phyloP scores from a whole-genome alignment of 805 yeast genomes.

The Metschnikowia sp. region DNA sequence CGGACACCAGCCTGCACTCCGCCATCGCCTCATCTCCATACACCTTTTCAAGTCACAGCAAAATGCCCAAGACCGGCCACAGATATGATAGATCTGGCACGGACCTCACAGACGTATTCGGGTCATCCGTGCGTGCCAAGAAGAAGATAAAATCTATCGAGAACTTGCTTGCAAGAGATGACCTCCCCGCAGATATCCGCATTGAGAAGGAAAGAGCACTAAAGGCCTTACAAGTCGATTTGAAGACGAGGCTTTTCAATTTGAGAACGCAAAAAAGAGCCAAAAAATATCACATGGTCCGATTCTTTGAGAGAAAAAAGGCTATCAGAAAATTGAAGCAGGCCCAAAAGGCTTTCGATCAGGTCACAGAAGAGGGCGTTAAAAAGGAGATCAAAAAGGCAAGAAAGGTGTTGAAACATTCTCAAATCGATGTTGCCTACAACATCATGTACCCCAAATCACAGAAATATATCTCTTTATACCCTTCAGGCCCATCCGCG shows the following conservation, averaged over 20 bases:
- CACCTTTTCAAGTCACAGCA: background rate
- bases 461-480: constrained; percentile 76
- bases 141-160: constrained; percentile 86
- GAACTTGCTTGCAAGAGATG: constrained; percentile 60
- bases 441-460: constrained; percentile 73
- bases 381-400: constrained; percentile 41
- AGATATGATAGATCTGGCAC: constrained; percentile 12
- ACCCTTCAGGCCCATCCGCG: constrained; percentile 42
- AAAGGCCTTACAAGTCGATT: constrained; percentile 58
- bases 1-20: constrained; percentile 1
- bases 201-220: constrained; percentile 74
- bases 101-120: constrained; percentile 17
- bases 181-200: constrained; percentile 60
- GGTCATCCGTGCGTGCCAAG: constrained; percentile 42
- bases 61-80: constrained; percentile 11
- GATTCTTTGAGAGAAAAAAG: constrained; percentile 87
- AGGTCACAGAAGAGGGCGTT: constrained; percentile 30
- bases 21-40: constrained; percentile 8
- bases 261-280: constrained; percentile 51
- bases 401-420: constrained; percentile 49
- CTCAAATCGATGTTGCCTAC: constrained; percentile 71
- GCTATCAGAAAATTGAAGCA: constrained; percentile 68
- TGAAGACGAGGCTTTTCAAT: constrained; percentile 44
- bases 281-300: constrained; percentile 85
- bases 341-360: constrained; percentile 38